These are phyloP conservation scores for Letharia lupina DNA, from an alignment of 495 filamentous ascomycete genomes.

Conservation along the genomic window DNA sequence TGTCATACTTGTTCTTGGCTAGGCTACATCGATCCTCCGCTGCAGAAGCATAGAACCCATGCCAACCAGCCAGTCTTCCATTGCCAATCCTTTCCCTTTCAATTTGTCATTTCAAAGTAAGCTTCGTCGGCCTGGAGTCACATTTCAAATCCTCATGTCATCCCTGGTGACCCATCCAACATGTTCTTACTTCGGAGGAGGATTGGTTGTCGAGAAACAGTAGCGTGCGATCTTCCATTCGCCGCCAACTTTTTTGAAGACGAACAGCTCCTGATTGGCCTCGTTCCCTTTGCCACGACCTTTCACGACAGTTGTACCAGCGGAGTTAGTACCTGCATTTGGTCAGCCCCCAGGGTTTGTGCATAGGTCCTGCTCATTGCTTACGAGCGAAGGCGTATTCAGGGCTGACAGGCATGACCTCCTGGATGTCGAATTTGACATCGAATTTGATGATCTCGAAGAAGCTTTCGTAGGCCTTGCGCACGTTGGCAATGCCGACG, in stretches of 20 bases:
- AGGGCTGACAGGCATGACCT: slow-evolving; percentile 15
- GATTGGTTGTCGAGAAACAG: slow-evolving; percentile 18
- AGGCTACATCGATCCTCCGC: not conserved
- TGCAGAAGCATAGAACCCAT: not conserved
- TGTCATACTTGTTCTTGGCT: not conserved
- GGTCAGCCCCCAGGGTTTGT: not conserved
- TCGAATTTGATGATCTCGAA: slow-evolving; percentile 19
- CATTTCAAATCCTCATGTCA: not conserved
- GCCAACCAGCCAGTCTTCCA: not conserved
- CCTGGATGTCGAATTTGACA: slow-evolving; percentile 19
- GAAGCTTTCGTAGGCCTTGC: slow-evolving; percentile 13
- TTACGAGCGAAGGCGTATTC: slow-evolving; percentile 9
- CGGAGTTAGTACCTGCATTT: slow-evolving; percentile 13
- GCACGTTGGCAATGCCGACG: slow-evolving; percentile 13
- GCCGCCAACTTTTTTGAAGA: slow-evolving; percentile 12
- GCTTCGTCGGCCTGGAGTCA: not conserved
- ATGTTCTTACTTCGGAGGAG: not conserved
- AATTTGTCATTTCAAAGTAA: not conserved
- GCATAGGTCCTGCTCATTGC: not conserved
- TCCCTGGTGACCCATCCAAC: not conserved
- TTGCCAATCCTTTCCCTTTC: not conserved
- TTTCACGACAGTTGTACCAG: slow-evolving; percentile 12
- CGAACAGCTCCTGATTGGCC: slow-evolving; percentile 18
- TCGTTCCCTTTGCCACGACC: slow-evolving; percentile 10
- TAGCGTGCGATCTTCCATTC: slow-evolving; percentile 21